Percentiles rank a stretch among this genome's conserved stretches.
Evolutionary conservation across 163 green algal genomes (phyloP).

Genomic region (Scenedesmus sp.): DNA sequence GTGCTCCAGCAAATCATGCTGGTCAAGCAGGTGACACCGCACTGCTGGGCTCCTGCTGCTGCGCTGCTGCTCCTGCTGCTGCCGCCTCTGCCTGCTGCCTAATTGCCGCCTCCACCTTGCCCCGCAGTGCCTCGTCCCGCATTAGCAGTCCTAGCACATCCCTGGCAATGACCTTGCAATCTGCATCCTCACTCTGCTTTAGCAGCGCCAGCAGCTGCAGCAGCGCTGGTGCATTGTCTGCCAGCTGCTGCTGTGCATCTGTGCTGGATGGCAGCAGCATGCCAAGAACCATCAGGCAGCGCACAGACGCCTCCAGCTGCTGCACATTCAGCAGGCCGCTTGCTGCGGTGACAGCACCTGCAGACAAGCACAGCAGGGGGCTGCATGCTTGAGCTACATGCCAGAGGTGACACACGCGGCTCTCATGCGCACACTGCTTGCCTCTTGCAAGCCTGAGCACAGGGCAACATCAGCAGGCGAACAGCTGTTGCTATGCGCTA

Average conservation of each 20-base stretch:
- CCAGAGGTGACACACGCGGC: neutral
- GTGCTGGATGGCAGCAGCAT: conserved; percentile 25
- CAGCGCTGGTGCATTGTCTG: conserved; percentile 2
- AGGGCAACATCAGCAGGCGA: neutral
- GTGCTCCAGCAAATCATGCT: neutral
- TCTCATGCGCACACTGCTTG: neutral
- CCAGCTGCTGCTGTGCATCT: conserved; percentile 25
- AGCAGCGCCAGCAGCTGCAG: conserved; percentile 36
- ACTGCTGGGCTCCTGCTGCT: neutral
- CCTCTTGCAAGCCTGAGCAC: neutral
- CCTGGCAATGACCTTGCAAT: conserved; percentile 33
- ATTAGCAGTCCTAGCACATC: conserved; percentile 43
- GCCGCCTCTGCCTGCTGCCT: neutral
- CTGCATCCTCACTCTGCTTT: conserved; percentile 36
- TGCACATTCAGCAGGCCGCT: conserved; percentile 1
- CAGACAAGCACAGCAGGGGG: neutral
- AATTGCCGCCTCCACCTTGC: conserved; percentile 24
- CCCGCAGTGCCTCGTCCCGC: conserved; percentile 6
- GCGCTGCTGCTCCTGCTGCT: neutral
- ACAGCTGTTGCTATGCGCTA: neutral
- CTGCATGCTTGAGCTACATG: neutral
- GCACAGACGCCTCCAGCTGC: conserved; percentile 40
- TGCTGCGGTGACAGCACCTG: conserved; percentile 31
- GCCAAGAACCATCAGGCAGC: conserved; percentile 44
- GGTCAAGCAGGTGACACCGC: neutral